Evolutionary conservation across 2,329 filamentous ascomycete species (phyloP).

Genomic region (Aspergillus brasiliensis): DNA sequence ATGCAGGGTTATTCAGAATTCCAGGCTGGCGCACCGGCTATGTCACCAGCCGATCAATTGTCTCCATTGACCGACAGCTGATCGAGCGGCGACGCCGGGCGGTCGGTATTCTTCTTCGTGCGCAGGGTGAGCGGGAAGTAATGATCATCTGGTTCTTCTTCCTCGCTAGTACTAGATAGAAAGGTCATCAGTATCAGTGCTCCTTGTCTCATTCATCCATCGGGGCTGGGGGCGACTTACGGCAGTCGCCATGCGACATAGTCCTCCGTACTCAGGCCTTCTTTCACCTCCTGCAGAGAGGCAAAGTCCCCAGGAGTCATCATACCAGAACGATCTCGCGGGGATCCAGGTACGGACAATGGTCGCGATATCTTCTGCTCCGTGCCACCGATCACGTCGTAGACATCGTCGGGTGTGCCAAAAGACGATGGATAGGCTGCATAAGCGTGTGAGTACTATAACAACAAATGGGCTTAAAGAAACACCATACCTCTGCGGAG

Average conservation of each 20-base stretch:
- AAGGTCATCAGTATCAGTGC: slow-evolving; percentile 1
- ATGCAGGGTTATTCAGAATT: not conserved
- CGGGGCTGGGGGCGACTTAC: slow-evolving; percentile 61
- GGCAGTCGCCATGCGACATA: slow-evolving; percentile 98
- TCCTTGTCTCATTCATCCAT: not conserved
- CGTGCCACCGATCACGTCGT: slow-evolving; percentile 86
- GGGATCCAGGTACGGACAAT: slow-evolving; percentile 90
- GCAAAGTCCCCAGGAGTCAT: slow-evolving; percentile 99
- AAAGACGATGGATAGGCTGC: slow-evolving; percentile 86
- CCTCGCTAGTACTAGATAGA: slow-evolving; percentile 63
- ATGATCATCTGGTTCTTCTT: slow-evolving; percentile 85
- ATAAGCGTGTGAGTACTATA: slow-evolving; percentile 16
- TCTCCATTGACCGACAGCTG: slow-evolving; percentile 36
- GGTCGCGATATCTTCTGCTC: slow-evolving; percentile 95
- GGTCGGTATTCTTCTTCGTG: slow-evolving; percentile 46
- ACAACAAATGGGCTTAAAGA: not conserved
- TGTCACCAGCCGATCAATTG: slow-evolving; percentile 6
- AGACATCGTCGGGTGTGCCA: slow-evolving; percentile 72
- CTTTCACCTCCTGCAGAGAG: slow-evolving; percentile 88
- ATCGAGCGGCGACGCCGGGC: slow-evolving; percentile 41
- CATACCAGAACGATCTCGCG: slow-evolving; percentile 88
- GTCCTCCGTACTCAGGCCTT: slow-evolving; percentile 92
- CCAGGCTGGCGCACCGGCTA: not conserved
- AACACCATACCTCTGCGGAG: slow-evolving; percentile 64
- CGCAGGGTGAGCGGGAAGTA: slow-evolving; percentile 69